Evolutionary conservation across 805 yeast genomes (phyloP).

Genomic region (Komagataella phaffii): DNA sequence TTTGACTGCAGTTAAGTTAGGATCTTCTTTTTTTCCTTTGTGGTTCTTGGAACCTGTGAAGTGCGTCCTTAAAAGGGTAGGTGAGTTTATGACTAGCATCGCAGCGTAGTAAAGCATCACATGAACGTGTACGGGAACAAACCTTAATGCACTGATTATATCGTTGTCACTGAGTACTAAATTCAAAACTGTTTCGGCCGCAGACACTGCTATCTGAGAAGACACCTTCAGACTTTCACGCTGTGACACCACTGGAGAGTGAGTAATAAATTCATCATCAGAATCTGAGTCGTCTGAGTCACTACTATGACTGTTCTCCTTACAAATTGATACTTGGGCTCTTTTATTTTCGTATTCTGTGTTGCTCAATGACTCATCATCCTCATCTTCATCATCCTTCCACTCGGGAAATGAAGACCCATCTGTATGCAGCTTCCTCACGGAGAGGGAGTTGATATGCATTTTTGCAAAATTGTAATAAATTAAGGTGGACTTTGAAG

Average conservation of each 20-base stretch:
- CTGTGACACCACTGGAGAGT: not conserved
- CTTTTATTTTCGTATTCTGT: constrained; percentile 5
- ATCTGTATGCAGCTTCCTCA: constrained; percentile 26
- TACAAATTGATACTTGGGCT: constrained; percentile 6
- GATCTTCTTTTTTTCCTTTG: constrained; percentile 12
- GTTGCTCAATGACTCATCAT: constrained; percentile 15
- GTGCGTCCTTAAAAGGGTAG: constrained; percentile 11
- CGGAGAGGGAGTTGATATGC: constrained; percentile 47
- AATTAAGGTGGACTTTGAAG: constrained; percentile 53
- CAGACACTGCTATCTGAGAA: constrained; percentile 38
- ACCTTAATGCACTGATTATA: constrained; percentile 38
- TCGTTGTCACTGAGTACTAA: constrained; percentile 47
- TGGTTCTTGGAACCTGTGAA: constrained; percentile 2
- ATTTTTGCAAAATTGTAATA: constrained; percentile 66
- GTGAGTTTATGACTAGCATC: constrained; percentile 37
- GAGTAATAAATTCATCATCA: constrained; percentile 3
- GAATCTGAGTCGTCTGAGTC: constrained; percentile 6
- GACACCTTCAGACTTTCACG: constrained; percentile 15
- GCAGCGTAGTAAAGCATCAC: constrained; percentile 62
- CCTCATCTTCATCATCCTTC: constrained; percentile 11
- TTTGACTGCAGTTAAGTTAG: constrained; percentile 22
- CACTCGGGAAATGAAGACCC: constrained; percentile 12
- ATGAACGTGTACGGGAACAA: constrained; percentile 63
- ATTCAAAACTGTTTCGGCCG: constrained; percentile 51
- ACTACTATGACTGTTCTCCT: constrained; percentile 8